Evolutionary conservation across 2,329 filamentous ascomycete genomes (phyloP), one percentile per base, ranked within the genome.

Genomic region (Thielaviopsis punctulata): DNA sequence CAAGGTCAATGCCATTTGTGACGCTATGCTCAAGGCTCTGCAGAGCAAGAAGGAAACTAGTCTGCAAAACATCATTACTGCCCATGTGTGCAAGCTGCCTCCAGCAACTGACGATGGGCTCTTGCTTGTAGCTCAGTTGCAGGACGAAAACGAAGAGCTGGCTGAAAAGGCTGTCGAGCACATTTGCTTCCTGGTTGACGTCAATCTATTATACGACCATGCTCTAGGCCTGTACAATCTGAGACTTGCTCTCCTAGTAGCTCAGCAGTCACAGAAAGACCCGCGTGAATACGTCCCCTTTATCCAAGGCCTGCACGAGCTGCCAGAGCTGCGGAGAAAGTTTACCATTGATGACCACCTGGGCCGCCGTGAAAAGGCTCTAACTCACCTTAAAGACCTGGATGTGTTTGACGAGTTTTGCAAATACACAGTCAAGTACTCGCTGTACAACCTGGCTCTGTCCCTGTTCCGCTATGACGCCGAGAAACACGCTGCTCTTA

Each of bases 251-350:
- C 73, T 98, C 10, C 72, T 95, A 5, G 86, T 98, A 12, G 92
- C 92, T 0, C 92, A 98, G 62, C 89, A 95, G 62, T 92, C 89
- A 0, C 92, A 98, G 66, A 86, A 90, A 62, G 92, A 98, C 60
- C 92, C 92, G 1, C 75, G 88, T 59, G 92, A 98, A 64, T 98
- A 98, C 60, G 76, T 96, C 7, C 92, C 92, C 3, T 96, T 96
- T 62, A 79, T 98, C 49, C 89, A 95, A 62, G 81, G 81, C 33
- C 74, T 98, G 2, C 86, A 95, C 63, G 75, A 81, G 56, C 74
- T 93, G 59, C 68, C 83, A 0, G 73, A 78, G 10, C 65, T 84
- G 10, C 79, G 87, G 19, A 80, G 86, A 44, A 76, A 80, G 50
- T 95, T 89, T 59, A 79, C 80, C 43, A 94, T 98, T 50, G 92